These are phyloP conservation scores for Ascochyta koolunga DNA, from an alignment of 2,329 filamentous ascomycete species.

Conservation along the genomic window DNA sequence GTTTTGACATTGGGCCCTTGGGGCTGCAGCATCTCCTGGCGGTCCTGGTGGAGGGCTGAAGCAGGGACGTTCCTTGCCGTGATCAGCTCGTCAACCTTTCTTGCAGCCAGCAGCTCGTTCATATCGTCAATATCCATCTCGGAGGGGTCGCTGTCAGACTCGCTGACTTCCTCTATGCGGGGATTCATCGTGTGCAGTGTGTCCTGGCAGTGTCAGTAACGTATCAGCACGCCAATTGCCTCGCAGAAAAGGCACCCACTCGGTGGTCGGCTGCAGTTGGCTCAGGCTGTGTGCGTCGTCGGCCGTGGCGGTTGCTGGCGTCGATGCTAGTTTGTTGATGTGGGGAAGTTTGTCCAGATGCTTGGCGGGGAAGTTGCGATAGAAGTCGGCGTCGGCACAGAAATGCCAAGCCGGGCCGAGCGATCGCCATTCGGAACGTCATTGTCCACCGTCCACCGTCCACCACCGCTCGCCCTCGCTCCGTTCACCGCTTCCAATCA, in stretches of 20 bases:
- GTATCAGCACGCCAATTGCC: background rate
- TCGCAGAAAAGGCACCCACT: background rate
- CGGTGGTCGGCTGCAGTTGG: background rate
- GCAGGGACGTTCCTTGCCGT: conserved; percentile 27
- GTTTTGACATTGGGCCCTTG: conserved; percentile 51
- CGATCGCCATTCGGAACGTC: conserved; percentile 9
- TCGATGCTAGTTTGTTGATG: conserved; percentile 13
- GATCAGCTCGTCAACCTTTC: conserved; percentile 56
- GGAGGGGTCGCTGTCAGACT: conserved; percentile 73
- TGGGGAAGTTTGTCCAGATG: conserved; percentile 11
- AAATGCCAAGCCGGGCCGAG: conserved; percentile 7
- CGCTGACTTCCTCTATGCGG: conserved; percentile 89
- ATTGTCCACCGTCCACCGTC: background rate
- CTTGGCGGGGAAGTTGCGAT: conserved; percentile 19
- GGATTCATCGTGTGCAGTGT: conserved; percentile 59
- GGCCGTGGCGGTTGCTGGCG: conserved; percentile 6
- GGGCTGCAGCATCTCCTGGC: conserved; percentile 43
- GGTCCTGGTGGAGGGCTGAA: conserved; percentile 30
- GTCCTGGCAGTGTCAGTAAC: background rate
- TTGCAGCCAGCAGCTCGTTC: conserved; percentile 60
- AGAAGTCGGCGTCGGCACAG: conserved; percentile 6
- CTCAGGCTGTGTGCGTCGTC: background rate
- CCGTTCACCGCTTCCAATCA: conserved; percentile 15
- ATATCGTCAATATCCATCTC: conserved; percentile 80
- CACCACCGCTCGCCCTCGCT: background rate